Base-by-base conservation (phyloP, 2,329 filamentous ascomycete genomes). In the Albifimbria verrucaria region DNA sequence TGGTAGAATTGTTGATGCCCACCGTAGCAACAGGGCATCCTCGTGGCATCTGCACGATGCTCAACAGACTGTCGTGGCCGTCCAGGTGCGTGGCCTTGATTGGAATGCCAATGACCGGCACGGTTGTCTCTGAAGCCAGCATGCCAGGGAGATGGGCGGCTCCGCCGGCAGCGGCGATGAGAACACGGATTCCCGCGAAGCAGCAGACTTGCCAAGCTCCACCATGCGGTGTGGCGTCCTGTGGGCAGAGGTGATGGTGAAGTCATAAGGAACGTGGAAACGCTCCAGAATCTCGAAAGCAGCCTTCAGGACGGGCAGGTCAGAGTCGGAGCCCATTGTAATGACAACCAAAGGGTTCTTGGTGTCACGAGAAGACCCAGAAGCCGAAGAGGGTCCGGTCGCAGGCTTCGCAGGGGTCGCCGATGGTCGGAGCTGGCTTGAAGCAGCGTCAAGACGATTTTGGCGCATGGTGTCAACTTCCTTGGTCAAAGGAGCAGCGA, bases 291-390 rank as follows among this genome's bases (percentile, higher is more conserved):
- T 78, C 53, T 88, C 79, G 20, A 91, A 74, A 1, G 82, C 88
- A 0, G 81, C 80, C 55, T 78, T 79, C 39, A 92, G 81, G 17
- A 89, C 82, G 2, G 80, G 81, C 22, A 92, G 79, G 64, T 92
- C 89, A 10, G 86, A 90, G 72, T 91, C 87, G 1, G 89, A 93
- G 36, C 90, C 90, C 89, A 93, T 93, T 24, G 90, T 91, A 3
- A 94, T 82, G 12, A 88, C 83, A 2, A 94, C 86, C 1, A 90
- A 69, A 0, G 87, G 86, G 45, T 69, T 62, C 48, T 68, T 64
- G 50, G 54, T 55, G 52, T 70, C 61, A 47, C 63, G 61, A 36
- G 66, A 63, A 39, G 55, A 41, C 6, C 39, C 36, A 10, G 52
- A 10, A 10, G 54, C 44, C 3, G 52, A 50, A 54, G 45, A 55